Conservation (phyloP, 225 moss, liverwort and hornwort species). For the Sphagnum contortum region DNA sequence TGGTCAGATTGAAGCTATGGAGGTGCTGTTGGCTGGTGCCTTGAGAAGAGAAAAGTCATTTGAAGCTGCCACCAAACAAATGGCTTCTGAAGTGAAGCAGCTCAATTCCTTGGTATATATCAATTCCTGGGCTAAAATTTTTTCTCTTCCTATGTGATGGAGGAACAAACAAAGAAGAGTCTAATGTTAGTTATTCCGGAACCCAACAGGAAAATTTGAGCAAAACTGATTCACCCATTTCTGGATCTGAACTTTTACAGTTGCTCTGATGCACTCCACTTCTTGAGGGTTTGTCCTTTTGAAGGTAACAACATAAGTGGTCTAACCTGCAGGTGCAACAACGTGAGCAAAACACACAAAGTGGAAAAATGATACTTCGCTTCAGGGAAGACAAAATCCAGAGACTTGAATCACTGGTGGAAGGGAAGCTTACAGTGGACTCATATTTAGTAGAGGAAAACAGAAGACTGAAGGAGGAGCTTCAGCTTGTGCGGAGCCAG, state of each 20-base stretch:
- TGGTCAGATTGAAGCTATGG: conserved; percentile 46
- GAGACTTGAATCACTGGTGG: conserved; percentile 58
- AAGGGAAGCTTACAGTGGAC: conserved; percentile 41
- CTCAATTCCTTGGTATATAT: conserved; percentile 70
- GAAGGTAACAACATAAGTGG: too few relatives aligned
- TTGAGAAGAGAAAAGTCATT: conserved; percentile 74
- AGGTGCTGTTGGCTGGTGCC: conserved; percentile 68
- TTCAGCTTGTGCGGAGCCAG: conserved; percentile 61
- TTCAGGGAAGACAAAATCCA: conserved; percentile 94
- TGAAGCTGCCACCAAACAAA: conserved; percentile 57
- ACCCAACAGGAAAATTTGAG: too few relatives aligned
- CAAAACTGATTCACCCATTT: too few relatives aligned
- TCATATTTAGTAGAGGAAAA: conserved; percentile 49
- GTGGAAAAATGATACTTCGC: conserved; percentile 82
- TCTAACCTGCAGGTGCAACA: conserved; percentile 59
- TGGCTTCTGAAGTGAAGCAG: conserved; percentile 78
- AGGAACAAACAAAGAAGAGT: too few relatives aligned
- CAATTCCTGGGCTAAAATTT: too few relatives aligned
- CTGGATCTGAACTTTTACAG: too few relatives aligned
- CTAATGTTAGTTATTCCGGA: too few relatives aligned
- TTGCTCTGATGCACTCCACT: too few relatives aligned
- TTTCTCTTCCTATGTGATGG: background rate
- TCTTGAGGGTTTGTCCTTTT: too few relatives aligned
- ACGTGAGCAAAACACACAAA: conserved; percentile 89
- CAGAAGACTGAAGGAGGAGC: conserved; percentile 54